Evolutionary conservation across 768 basidiomycete species (phyloP), one percentile per base, ranked within the genome.

Genomic region (Xerocomellus dryophilus): DNA sequence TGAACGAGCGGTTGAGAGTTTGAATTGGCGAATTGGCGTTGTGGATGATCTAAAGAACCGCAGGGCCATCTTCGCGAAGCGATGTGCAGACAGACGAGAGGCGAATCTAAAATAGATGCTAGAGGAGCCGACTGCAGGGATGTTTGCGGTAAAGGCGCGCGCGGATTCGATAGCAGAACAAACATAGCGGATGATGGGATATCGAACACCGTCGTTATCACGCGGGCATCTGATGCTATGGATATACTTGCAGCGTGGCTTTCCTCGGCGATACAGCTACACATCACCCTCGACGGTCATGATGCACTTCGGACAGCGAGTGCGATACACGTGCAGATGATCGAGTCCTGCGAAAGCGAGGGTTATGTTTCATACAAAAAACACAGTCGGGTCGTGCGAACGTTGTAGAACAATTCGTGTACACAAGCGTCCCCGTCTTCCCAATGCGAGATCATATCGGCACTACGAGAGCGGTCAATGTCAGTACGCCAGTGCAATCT

Each of bases 401-500:
- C 90, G 66, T 90, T 93, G 43, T 78, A 77, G 72, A 80, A 90
- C 66, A 93, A 76, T 71, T 93, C 90, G 69, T 90, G 84, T 39
- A 84, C 79, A 54, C 90, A 83, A 47, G 78, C 75, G 65, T 93
- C 91, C 48, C 82, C 81, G 58, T 93, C 90, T 74, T 93, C 90
- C 90, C 90, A 93, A 64, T 93, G 91, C 57, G 87, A 90, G 45
- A 79, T 81, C 73, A 93, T 81, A 69, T 89, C 88, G 43, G 86
- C 88, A 61, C 90, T 92, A 59, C 35, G 51, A 50, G 35, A 14
- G 35, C 5, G 41, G 45, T 35, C 40, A 43, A 52, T 4, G 29
- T 59, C 47, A 51, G 35, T 51, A 45, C 12, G 11, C 42, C 53
- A 50, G 54, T 51, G 51, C 44, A 35, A 39, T 47, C 47, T 27